phyloP scores from a whole-genome alignment of 495 filamentous ascomycete genomes.

The Aspergillus heteromorphus region DNA sequence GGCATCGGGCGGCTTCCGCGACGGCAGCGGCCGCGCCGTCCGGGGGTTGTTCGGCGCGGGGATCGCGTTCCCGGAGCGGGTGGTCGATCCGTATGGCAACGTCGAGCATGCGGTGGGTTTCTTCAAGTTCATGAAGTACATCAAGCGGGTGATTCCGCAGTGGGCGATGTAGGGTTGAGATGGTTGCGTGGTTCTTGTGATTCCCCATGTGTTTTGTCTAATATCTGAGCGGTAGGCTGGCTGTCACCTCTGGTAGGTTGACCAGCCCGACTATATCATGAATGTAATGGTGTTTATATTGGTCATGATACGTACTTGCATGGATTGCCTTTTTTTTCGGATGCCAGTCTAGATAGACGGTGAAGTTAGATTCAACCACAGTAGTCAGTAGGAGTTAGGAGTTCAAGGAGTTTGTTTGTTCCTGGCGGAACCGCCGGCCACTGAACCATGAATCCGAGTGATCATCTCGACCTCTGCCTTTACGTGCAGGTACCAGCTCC shows the following conservation, averaged over 20 bases:
- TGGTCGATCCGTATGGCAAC: slow-evolving; percentile 55
- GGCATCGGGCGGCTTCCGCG: slow-evolving; percentile 43
- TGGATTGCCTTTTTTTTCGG: too few relatives aligned
- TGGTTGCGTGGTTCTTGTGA: background rate
- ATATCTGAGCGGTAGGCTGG: background rate
- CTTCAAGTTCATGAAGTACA: slow-evolving; percentile 59
- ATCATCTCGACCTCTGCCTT: too few relatives aligned
- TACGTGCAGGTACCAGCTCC: too few relatives aligned
- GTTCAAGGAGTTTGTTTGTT: too few relatives aligned
- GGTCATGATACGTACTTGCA: too few relatives aligned
- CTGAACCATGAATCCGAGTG: too few relatives aligned
- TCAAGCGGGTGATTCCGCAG: slow-evolving; percentile 45
- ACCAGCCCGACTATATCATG: background rate
- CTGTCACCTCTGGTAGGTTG: background rate
- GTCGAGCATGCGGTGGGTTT: slow-evolving; percentile 58
- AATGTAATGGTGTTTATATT: background rate
- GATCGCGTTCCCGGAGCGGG: slow-evolving; percentile 56
- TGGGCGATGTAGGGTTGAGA: slow-evolving; percentile 25
- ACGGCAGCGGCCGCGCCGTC: slow-evolving; percentile 29
- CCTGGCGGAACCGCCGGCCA: too few relatives aligned
- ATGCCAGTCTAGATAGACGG: too few relatives aligned
- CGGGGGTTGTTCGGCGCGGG: slow-evolving; percentile 53
- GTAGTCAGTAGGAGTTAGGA: too few relatives aligned
- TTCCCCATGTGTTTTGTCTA: background rate
- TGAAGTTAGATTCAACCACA: background rate